Conservation (phyloP, 2,329 filamentous ascomycete genomes). For the Ophiobolus disseminans region DNA sequence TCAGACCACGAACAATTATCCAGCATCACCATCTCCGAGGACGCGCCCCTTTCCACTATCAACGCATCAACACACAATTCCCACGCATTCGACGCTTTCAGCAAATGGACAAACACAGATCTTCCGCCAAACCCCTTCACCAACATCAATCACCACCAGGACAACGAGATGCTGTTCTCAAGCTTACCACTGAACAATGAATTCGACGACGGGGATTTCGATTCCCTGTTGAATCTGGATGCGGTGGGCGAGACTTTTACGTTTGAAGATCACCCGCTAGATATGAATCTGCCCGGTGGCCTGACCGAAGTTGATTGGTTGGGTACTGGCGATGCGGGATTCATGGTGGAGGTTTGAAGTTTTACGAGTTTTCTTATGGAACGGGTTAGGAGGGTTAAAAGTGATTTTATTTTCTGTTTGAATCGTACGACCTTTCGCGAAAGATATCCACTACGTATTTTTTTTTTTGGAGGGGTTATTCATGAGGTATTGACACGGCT, state of each 20-base stretch:
- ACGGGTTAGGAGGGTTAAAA: no score
- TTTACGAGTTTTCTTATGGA: background rate
- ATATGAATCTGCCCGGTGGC: slow-evolving; percentile 8
- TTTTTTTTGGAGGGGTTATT: no score
- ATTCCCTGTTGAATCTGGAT: slow-evolving; percentile 50
- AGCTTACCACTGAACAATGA: slow-evolving; percentile 47
- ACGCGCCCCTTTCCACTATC: slow-evolving; percentile 16
- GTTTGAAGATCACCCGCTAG: slow-evolving; percentile 34
- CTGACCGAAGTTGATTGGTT: slow-evolving; percentile 28
- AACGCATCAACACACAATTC: slow-evolving; percentile 14
- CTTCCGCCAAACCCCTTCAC: slow-evolving; percentile 26
- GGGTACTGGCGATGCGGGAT: slow-evolving; percentile 11
- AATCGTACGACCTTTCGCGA: no score
- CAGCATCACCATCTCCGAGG: slow-evolving; percentile 38
- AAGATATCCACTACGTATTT: background rate
- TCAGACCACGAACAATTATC: slow-evolving; percentile 48
- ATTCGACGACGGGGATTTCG: slow-evolving; percentile 51
- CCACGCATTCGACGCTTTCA: slow-evolving; percentile 13
- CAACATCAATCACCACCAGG: slow-evolving; percentile 44
- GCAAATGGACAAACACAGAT: slow-evolving; percentile 30
- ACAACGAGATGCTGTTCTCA: slow-evolving; percentile 44
- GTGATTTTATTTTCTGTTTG: background rate
- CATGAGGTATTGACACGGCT: no score
- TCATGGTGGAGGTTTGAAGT: slow-evolving; percentile 17
- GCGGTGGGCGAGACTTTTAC: slow-evolving; percentile 48